Evolutionary conservation across 2,329 filamentous ascomycete genomes (phyloP).

Genomic region (Onygenales sp.): DNA sequence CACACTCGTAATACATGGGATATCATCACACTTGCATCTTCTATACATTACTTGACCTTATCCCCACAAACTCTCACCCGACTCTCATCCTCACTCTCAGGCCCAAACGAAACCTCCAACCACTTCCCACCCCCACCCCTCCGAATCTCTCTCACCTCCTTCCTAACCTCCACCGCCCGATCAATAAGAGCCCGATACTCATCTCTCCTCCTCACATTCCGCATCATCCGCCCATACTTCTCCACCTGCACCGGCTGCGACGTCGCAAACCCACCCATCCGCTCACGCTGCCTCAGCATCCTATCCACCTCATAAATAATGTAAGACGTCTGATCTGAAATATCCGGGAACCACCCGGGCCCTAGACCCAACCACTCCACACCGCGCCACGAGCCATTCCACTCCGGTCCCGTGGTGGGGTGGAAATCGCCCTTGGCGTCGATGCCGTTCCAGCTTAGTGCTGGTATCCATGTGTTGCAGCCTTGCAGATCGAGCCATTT

Average conservation of each 20-base stretch:
- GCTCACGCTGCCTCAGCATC: background rate
- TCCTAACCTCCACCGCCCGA: conserved; percentile 22
- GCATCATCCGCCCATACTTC: background rate
- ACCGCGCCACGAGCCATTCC: conserved; percentile 38
- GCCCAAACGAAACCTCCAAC: conserved; percentile 27
- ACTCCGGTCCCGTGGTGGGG: conserved; percentile 28
- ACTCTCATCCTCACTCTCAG: conserved; percentile 14
- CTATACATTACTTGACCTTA: background rate
- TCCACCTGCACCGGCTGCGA: too few relatives aligned
- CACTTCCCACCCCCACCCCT: conserved; percentile 29
- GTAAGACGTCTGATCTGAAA: background rate
- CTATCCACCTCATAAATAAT: conserved; percentile 1
- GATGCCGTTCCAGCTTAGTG: conserved; percentile 36
- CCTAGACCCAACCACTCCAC: conserved; percentile 33
- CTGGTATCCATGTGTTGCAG: conserved; percentile 46
- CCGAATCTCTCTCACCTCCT: conserved; percentile 21
- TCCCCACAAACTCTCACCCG: conserved; percentile 4
- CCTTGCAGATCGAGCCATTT: conserved; percentile 55
- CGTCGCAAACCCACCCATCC: background rate
- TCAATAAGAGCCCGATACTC: conserved; percentile 19
- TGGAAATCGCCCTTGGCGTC: conserved; percentile 18
- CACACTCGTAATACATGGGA: background rate
- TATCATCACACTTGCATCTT: background rate
- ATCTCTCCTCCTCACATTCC: conserved; percentile 19
- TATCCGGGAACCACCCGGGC: conserved; percentile 30